Evolutionary conservation across 2,329 filamentous ascomycete genomes (phyloP).

Genomic region (Hypoxylon sp.): DNA sequence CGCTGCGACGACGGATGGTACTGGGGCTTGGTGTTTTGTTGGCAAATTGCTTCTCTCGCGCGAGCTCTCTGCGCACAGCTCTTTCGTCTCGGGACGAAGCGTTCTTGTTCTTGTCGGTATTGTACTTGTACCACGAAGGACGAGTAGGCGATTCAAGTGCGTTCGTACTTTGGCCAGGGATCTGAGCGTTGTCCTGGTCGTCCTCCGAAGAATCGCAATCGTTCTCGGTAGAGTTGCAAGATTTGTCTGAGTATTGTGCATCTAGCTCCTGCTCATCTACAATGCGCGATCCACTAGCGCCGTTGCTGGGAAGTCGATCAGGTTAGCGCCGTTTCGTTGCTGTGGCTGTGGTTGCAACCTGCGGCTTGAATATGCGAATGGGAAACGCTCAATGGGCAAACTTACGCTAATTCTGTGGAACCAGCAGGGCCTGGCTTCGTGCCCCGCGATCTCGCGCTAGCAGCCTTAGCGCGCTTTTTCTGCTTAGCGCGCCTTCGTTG

Average conservation of each 20-base stretch:
- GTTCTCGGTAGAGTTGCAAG: too few species aligned
- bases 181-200: not conserved
- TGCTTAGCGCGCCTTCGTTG: too few species aligned
- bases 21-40: not conserved
- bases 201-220: constrained; percentile 5
- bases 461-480: not conserved
- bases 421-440: too few species aligned
- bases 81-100: constrained; percentile 34
- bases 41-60: constrained; percentile 6
- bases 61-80: constrained; percentile 35
- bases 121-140: too few species aligned
- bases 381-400: too few species aligned
- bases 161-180: not conserved
- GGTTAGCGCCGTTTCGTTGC: too few species aligned
- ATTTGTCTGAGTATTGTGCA: too few species aligned
- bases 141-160: too few species aligned
- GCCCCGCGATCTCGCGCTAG: too few species aligned
- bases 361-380: not conserved
- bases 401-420: not conserved
- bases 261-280: too few species aligned
- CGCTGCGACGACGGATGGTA: constrained; percentile 8
- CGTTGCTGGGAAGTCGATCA: too few species aligned
- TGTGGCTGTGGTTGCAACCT: not conserved
- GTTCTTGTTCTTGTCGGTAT: not conserved
- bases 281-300: too few species aligned